A percentile compares a stretch with the other conserved stretches of the same genome.
Evolutionary conservation across 2,329 filamentous ascomycete species (phyloP).

Genomic region (Curvularia hawaiiensis): DNA sequence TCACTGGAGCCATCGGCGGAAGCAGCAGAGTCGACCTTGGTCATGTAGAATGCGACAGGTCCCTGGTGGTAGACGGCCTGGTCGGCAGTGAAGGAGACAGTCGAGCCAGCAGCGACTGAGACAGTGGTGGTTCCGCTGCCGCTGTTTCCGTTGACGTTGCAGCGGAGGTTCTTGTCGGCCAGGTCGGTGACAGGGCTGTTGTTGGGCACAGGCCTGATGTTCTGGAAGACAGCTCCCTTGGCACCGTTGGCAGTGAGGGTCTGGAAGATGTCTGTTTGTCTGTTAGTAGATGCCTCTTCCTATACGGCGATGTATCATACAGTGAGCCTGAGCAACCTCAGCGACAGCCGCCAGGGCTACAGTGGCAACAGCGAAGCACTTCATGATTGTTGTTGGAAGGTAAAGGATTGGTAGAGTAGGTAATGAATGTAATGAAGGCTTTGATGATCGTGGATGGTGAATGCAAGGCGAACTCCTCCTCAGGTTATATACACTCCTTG

Average conservation of each 20-base stretch:
- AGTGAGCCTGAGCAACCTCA: constrained; percentile 45
- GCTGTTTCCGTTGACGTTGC: constrained; percentile 42
- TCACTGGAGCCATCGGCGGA: constrained; percentile 45
- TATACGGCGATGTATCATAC: constrained; percentile 24
- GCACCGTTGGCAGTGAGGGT: constrained; percentile 44
- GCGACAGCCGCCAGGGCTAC: constrained; percentile 41
- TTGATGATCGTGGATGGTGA: constrained; percentile 10
- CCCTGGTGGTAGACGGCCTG: constrained; percentile 48
- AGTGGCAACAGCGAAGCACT: constrained; percentile 40
- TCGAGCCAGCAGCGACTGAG: constrained; percentile 43
- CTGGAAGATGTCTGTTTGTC: constrained; percentile 44
- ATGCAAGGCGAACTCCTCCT: constrained; percentile 11
- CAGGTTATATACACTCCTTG: constrained; percentile 30
- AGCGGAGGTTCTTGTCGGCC: constrained; percentile 40
- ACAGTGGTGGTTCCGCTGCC: constrained; percentile 40
- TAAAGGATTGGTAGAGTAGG: constrained; percentile 9
- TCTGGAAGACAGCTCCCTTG: constrained; percentile 43
- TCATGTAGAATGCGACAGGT: constrained; percentile 46
- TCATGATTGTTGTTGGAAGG: constrained; percentile 32
- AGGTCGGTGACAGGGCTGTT: constrained; percentile 46
- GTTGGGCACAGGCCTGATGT: constrained; percentile 47
- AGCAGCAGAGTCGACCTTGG: constrained; percentile 41
- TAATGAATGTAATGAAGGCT: constrained; percentile 10
- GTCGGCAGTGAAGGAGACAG: constrained; percentile 45
- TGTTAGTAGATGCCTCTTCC: constrained; percentile 12